phyloP scores from a whole-genome alignment of 140 eudicot genomes.

The Oenanthe javanica region DNA sequence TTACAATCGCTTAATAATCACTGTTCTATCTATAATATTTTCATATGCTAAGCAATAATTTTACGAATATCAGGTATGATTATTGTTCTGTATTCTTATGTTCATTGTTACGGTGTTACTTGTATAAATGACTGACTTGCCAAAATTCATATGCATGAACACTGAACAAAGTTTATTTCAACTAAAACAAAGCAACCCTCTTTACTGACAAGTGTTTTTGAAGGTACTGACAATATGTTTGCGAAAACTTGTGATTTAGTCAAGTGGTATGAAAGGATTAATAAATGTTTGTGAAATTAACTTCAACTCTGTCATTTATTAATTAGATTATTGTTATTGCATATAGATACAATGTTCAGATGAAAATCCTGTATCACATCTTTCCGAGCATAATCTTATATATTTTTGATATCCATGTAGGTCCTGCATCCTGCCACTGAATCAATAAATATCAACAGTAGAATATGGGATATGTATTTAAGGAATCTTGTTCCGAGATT shows the following conservation, averaged over 20 bases:
- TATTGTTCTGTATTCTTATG: background rate
- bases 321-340: background rate
- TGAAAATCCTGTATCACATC: background rate
- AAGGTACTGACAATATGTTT: background rate
- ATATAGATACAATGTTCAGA: background rate
- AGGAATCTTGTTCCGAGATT: slow-evolving; percentile 72
- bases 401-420: slow-evolving; percentile 30
- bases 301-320: background rate
- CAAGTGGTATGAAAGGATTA: background rate
- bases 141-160: background rate
- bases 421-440: slow-evolving; percentile 74
- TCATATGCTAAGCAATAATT: background rate
- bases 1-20: background rate
- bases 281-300: background rate
- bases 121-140: background rate
- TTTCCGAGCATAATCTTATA: background rate
- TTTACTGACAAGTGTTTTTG: background rate
- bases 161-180: background rate
- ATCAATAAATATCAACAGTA: slow-evolving; percentile 64
- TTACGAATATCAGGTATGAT: no score
- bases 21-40: background rate
- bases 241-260: background rate
- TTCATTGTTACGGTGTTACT: no score
- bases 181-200: background rate
- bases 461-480: slow-evolving; percentile 84